phyloP scores from a whole-genome alignment of 148 eudicot genomes.

The Camellia granthamiana region DNA sequence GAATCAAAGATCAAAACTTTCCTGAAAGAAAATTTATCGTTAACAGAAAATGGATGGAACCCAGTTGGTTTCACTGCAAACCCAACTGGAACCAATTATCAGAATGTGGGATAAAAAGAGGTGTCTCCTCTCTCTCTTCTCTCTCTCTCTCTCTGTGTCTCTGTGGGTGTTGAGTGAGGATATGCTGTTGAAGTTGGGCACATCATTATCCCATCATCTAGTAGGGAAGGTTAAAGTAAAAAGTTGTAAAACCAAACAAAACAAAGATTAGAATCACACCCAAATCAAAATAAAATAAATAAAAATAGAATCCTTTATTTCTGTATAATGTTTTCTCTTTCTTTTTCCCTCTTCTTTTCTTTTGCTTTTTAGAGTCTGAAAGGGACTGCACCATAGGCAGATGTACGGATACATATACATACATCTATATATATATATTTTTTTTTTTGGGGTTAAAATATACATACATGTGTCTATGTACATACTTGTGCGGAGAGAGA shows the following conservation, averaged over 20 bases:
- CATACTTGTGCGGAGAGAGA: not conserved
- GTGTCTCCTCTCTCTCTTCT: constrained; percentile 9
- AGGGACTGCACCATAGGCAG: constrained; percentile 28
- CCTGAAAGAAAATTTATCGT: constrained; percentile 17
- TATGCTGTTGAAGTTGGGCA: constrained; percentile 35
- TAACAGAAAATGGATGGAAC: constrained; percentile 34
- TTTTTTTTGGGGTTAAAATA: too few species aligned
- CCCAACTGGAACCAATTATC: constrained; percentile 75
- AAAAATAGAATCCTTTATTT: constrained; percentile 6
- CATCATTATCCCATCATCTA: constrained; percentile 77
- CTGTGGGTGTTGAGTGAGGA: constrained; percentile 33
- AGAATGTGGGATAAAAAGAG: constrained; percentile 26
- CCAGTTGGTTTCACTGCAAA: constrained; percentile 45
- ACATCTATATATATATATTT: too few species aligned
- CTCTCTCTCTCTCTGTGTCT: constrained; percentile 7
- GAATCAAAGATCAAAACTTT: constrained; percentile 19
- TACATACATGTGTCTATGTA: too few species aligned
- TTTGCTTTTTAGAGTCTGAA: constrained; percentile 28
- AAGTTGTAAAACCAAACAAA: constrained; percentile 24
- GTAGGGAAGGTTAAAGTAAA: constrained; percentile 27
- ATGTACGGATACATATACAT: too few species aligned
- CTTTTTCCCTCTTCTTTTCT: constrained; percentile 3
- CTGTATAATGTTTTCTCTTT: not conserved
- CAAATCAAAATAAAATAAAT: not conserved
- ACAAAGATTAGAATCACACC: constrained; percentile 28